A percentile compares a stretch with the other conserved stretches of the same genome.
phyloP scores from a whole-genome alignment of 257 asterid genomes.

The Capsicum pubescens region DNA sequence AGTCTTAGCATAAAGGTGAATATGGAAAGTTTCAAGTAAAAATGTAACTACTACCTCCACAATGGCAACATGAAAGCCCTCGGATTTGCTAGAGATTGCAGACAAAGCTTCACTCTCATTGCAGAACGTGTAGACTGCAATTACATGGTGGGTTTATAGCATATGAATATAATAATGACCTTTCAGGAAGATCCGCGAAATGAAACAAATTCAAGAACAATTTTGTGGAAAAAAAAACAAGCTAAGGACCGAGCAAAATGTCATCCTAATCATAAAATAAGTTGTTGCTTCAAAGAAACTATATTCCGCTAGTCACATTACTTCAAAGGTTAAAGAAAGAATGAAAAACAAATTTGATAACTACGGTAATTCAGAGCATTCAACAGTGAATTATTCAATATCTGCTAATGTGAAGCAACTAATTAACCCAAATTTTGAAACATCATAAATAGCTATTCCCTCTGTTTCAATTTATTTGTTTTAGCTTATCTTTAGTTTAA shows the following conservation, averaged over 20 bases:
- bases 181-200: background rate
- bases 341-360: background rate
- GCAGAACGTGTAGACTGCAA: slow-evolving; percentile 46
- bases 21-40: background rate
- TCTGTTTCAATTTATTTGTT: background rate
- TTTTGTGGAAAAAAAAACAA: background rate
- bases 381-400: background rate
- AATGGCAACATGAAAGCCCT: slow-evolving; percentile 56
- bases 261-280: background rate
- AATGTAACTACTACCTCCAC: slow-evolving; percentile 46
- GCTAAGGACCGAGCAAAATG: background rate
- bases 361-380: background rate
- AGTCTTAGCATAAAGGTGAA: background rate
- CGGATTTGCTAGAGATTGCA: slow-evolving; percentile 46
- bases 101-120: slow-evolving; percentile 51
- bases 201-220: background rate
- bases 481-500: background rate
- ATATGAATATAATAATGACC: background rate
- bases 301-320: background rate
- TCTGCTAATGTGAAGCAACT: slow-evolving; percentile 1
- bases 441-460: background rate
- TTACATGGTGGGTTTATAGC: background rate
- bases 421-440: background rate
- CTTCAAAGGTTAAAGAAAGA: slow-evolving; percentile 7
- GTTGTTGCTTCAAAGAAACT: background rate